Evolutionary conservation across 2,329 filamentous ascomycete genomes (phyloP).

Genomic region (Aspergillus eucalypticola): DNA sequence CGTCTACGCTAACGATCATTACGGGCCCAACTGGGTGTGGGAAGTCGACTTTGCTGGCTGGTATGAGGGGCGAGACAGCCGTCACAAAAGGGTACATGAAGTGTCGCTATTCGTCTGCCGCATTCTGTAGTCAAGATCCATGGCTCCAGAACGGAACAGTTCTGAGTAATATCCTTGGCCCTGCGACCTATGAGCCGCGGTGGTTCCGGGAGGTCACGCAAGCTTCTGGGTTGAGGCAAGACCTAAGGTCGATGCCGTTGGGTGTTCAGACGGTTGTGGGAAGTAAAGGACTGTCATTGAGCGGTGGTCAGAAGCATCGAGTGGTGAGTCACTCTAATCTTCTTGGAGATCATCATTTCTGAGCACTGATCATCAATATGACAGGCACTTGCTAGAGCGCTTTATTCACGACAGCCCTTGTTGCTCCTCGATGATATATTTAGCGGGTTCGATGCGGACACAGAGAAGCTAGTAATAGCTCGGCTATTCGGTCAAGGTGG

Average conservation of each 20-base stretch:
- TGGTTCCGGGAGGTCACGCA: conserved; percentile 32
- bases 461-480: conserved; percentile 28
- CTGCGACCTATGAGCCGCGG: conserved; percentile 13
- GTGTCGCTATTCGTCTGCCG: not conserved
- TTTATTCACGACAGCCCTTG: conserved; percentile 34
- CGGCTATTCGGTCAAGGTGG: not conserved
- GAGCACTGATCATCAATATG: too few relatives aligned
- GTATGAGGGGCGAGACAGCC: conserved; percentile 20
- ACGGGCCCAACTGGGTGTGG: conserved; percentile 30
- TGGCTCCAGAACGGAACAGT: conserved; percentile 21
- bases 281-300: conserved; percentile 25
- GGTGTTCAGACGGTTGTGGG: conserved; percentile 27
- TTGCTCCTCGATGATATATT: conserved; percentile 41
- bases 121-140: conserved; percentile 18
- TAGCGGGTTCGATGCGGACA: conserved; percentile 35
- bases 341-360: not conserved
- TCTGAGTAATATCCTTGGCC: conserved; percentile 26
- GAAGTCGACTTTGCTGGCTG: conserved; percentile 18
- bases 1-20: conserved; percentile 23
- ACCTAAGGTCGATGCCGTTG: conserved; percentile 21
- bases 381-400: conserved; percentile 31
- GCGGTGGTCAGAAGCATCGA: conserved; percentile 32
- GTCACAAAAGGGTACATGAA: conserved; percentile 8
- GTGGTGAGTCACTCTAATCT: conserved; percentile 8
- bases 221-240: conserved; percentile 26